A percentile compares a stretch with the other conserved stretches of the same genome.
These are phyloP conservation scores for Tetradesmus lagerheimii DNA, from an alignment of 139 green algal genomes.

Conservation along the genomic window DNA sequence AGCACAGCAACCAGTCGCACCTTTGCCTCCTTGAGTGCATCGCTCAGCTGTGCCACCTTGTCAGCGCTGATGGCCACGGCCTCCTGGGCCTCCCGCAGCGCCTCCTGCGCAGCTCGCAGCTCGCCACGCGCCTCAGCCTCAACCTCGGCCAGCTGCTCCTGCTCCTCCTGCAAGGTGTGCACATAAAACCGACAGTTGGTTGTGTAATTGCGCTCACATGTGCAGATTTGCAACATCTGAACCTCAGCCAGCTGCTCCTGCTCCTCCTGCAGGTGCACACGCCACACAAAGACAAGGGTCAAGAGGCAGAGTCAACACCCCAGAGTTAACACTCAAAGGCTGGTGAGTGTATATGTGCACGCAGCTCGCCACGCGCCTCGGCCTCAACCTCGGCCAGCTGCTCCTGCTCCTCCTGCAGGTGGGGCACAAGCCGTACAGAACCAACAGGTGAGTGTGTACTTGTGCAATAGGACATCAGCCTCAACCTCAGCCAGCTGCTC, in stretches of 20 bases:
- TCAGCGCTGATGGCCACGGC: slow-evolving; percentile 51
- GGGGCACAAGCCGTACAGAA: no score
- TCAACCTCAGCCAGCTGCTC: slow-evolving; percentile 19
- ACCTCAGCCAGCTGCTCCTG: not conserved
- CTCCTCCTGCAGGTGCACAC: not conserved
- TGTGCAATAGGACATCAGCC: no score
- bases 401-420: slow-evolving; percentile 53
- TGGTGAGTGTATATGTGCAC: no score
- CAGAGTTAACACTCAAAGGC: no score
- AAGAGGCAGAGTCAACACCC: no score
- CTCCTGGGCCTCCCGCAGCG: slow-evolving; percentile 49
- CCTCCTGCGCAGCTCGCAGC: slow-evolving; percentile 46
- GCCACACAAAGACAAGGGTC: no score
- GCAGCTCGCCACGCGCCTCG: slow-evolving; percentile 37
- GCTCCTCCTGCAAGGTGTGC: slow-evolving; percentile 49
- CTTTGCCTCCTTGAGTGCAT: slow-evolving; percentile 51
- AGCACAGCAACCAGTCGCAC: not conserved
- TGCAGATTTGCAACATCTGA: no score
- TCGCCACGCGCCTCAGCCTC: slow-evolving; percentile 36
- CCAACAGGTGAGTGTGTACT: no score
- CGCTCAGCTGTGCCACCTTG: slow-evolving; percentile 52
- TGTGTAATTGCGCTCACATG: no score
- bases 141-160: slow-evolving; percentile 37
- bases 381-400: slow-evolving; percentile 20
- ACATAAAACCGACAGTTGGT: no score